Conservation (phyloP, 2,329 filamentous ascomycete species). For the Colletotrichum gigasporum region DNA sequence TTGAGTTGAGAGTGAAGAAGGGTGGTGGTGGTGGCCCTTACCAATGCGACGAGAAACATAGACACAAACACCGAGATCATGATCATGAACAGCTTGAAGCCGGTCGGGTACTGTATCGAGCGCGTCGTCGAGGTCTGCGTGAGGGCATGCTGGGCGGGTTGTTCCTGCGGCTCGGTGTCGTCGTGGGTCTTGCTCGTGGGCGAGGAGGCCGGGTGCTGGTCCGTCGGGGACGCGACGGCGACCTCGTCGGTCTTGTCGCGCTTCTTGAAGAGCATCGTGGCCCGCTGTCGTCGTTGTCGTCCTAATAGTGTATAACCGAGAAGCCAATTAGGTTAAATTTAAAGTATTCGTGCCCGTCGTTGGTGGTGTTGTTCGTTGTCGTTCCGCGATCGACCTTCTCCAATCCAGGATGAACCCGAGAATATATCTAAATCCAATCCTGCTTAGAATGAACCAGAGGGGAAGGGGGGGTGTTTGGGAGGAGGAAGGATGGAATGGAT, state of each 20-base stretch:
- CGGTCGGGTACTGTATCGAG: conserved; percentile 17
- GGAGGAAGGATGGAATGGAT: not conserved
- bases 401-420: not conserved
- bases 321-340: too few relatives aligned
- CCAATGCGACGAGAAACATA: conserved; percentile 33
- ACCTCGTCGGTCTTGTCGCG: not conserved
- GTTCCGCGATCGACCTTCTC: not conserved
- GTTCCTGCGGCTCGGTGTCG: not conserved
- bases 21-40: not conserved
- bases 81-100: conserved; percentile 34
- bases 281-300: not conserved
- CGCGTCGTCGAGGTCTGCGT: conserved; percentile 6
- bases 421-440: too few relatives aligned
- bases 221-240: not conserved
- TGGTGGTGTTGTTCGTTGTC: not conserved
- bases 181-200: conserved; percentile 22
- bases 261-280: conserved; percentile 23
- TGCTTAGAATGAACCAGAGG: not conserved
- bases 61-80: conserved; percentile 24
- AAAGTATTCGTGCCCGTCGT: not conserved
- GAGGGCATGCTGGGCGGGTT: not conserved
- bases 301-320: too few relatives aligned
- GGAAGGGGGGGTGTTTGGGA: too few relatives aligned
- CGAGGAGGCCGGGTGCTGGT: conserved; percentile 1
- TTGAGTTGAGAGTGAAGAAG: not conserved